Evolutionary conservation across 108 stramenopile genomes (phyloP).

Genomic region (Phaeodactylum tricornutum): DNA sequence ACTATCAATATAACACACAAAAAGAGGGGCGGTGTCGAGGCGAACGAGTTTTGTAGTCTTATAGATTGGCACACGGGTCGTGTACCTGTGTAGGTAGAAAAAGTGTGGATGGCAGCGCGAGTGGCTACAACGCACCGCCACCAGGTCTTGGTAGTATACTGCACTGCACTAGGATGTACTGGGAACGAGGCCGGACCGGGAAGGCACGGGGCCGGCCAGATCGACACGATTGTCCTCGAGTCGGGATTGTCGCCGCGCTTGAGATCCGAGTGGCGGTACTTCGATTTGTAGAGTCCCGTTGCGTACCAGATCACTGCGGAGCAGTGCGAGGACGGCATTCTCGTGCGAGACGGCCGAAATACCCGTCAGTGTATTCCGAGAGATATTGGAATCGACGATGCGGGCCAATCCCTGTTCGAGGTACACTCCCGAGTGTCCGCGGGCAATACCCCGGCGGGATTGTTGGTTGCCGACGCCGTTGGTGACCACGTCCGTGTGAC

Average conservation of each 20-base stretch:
- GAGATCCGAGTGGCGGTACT: constrained; percentile 44
- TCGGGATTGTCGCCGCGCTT: constrained; percentile 28
- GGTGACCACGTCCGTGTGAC: constrained; percentile 45
- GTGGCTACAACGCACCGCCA: too few species aligned
- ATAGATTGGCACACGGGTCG: too few species aligned
- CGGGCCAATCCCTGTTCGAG: constrained; percentile 69
- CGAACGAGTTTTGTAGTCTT: too few species aligned
- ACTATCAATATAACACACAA: too few species aligned
- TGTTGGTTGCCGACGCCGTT: constrained; percentile 61
- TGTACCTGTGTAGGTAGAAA: too few species aligned
- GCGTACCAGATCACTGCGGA: constrained; percentile 42
- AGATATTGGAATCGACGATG: constrained; percentile 62
- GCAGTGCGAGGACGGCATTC: constrained; percentile 49
- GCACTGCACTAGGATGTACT: too few species aligned
- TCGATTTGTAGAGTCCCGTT: constrained; percentile 69
- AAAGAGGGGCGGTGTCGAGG: too few species aligned
- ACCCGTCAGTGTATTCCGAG: constrained; percentile 63
- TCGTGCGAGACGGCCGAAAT: constrained; percentile 60
- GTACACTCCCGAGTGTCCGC: constrained; percentile 73
- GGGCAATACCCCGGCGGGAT: constrained; percentile 47
- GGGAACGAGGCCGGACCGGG: too few species aligned
- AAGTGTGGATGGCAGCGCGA: too few species aligned
- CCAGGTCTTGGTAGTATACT: too few species aligned
- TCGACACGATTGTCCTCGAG: constrained; percentile 40
- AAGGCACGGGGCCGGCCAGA: too few species aligned